Evolutionary conservation across 176 grass and related monocot species (phyloP), one percentile per base, ranked within the genome.

Genomic region (Poa annua): DNA sequence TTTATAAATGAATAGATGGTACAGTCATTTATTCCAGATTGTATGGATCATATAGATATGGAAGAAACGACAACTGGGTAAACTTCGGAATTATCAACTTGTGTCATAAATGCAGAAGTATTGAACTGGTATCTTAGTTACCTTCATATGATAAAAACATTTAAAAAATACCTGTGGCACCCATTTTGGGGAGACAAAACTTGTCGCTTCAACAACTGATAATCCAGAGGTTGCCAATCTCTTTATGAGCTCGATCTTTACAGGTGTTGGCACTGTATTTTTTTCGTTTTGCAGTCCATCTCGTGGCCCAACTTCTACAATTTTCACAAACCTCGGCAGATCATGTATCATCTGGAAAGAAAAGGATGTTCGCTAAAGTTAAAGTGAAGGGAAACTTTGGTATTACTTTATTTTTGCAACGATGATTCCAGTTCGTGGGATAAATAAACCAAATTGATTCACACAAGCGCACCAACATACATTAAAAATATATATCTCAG

Each of bases 101-200:
- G 15, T 62, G 60, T 13, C 8, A 42, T 4, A 79, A 5, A 48
- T 52, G 51, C 20, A 21, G 19, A 42, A 25, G 16, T 19, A 88
- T 51, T 32, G 76, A 17, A 45, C 22, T 8, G 17, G 3, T 41
- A 77, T 24, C 12, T 64, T 19, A 51, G 44, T 55, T 16, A 71
- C 33, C 10, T 49, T 11, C 22, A 35, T 17, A 71, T 38, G 47
- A 52, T 29, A 71, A 17, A 19, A 55, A 13, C 35, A 48, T 32
- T 17, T 71, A 60, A 21, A 45, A 33, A 54, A 75, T 92, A 97
- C 95, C 95, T 97, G 92, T 32, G 90, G 92, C 42, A 97, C 92
- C 95, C 92, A 97, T 88, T 97, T 97, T 79, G 92, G 95, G 79
- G 95, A 97, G 34, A 94, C 88, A 20, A 97, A 97, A 83, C 95